phyloP scores from a whole-genome alignment of 2,329 filamentous ascomycete genomes.

The Zelopaecilomyces penicillatus region DNA sequence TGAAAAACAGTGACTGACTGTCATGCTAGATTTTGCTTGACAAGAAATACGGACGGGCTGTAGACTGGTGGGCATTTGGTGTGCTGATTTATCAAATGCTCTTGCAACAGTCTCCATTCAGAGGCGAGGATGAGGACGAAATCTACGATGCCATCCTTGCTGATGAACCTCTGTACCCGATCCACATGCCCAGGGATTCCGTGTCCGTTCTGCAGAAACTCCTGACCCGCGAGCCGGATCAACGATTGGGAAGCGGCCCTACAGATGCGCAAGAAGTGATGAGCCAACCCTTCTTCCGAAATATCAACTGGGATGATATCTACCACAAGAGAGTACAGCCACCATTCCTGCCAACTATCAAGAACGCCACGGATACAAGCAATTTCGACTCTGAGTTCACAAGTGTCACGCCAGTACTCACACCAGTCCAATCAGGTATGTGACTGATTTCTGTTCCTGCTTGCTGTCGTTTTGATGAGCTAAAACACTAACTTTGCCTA shows the following conservation, averaged over 20 bases:
- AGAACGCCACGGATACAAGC: constrained; percentile 92
- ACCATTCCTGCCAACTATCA: constrained; percentile 84
- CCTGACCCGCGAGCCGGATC: constrained; percentile 87
- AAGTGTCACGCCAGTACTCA: constrained; percentile 93
- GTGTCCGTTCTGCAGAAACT: constrained; percentile 97
- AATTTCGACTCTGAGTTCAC: constrained; percentile 99
- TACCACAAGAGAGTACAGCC: constrained; percentile 89
- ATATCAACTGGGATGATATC: constrained; percentile 97
- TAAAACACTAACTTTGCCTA: constrained; percentile 31
- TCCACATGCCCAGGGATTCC: constrained; percentile 96
- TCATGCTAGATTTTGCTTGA: constrained; percentile 72
- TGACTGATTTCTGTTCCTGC: constrained; percentile 12
- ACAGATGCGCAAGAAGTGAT: constrained; percentile 98
- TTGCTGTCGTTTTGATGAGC: background rate
- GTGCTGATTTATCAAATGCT: constrained; percentile 99
- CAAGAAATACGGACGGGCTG: constrained; percentile 95
- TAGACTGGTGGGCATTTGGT: constrained; percentile 99
- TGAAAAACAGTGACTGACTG: background rate
- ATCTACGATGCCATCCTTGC: constrained; percentile 98
- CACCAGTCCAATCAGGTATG: constrained; percentile 93
- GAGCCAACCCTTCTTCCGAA: constrained; percentile 96
- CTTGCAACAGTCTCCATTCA: constrained; percentile 95
- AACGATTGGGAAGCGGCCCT: constrained; percentile 84
- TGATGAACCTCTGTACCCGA: constrained; percentile 94
- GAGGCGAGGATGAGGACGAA: constrained; percentile 97